phyloP scores from a whole-genome alignment of 345 rosid species.

The Carallia pectinifolia region DNA sequence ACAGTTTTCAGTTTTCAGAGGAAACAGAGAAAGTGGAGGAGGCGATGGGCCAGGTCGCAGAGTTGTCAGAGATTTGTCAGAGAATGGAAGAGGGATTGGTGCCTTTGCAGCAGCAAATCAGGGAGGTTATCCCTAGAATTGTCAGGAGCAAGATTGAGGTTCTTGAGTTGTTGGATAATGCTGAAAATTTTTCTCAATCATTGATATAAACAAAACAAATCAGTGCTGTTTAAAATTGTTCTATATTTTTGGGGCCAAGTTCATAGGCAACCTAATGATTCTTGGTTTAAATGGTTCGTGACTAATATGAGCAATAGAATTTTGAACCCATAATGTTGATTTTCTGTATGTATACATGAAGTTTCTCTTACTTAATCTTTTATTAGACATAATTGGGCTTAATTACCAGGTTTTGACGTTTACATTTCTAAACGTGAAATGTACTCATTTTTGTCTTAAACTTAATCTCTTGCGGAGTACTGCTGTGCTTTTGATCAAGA shows the following conservation, averaged over 20 bases:
- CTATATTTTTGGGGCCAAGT: not conserved
- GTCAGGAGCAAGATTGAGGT: constrained; percentile 86
- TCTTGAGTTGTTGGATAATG: constrained; percentile 61
- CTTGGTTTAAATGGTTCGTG: constrained; percentile 22
- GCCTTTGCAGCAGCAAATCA: constrained; percentile 82
- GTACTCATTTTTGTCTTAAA: not conserved
- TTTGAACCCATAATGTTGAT: constrained; percentile 18
- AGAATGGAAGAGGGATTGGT: constrained; percentile 79
- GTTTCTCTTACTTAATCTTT: not conserved
- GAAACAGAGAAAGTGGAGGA: constrained; percentile 63
- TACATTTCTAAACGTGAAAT: constrained; percentile 29
- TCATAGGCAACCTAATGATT: constrained; percentile 1
- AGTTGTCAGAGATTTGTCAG: constrained; percentile 69
- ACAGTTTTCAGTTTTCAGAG: constrained; percentile 63
- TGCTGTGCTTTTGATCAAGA: not conserved
- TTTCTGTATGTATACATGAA: not conserved
- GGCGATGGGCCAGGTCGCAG: constrained; percentile 50
- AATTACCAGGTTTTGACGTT: not conserved
- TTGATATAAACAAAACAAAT: constrained; percentile 10
- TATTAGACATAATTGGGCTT: not conserved
- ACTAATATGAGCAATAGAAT: constrained; percentile 4
- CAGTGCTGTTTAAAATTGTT: too few relatives aligned
- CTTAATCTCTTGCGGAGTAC: not conserved
- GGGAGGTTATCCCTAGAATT: constrained; percentile 89
- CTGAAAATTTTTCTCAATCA: constrained; percentile 41